Evolutionary conservation across 352 stramenopile genomes (phyloP), one percentile per base, ranked within the genome.

Genomic region (Blastocystis sp.): DNA sequence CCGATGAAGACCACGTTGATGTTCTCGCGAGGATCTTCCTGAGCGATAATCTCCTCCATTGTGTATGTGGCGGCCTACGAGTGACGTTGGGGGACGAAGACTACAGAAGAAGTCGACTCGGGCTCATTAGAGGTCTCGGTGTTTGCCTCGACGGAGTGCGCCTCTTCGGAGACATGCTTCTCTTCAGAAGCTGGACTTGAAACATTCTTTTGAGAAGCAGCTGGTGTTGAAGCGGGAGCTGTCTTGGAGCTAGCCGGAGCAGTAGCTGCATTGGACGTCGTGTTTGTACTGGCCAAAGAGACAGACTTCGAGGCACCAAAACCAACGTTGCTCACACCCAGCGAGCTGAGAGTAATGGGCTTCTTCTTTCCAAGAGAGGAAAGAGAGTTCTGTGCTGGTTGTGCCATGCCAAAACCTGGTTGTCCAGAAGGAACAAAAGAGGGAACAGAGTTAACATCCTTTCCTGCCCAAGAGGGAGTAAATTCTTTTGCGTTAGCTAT

Each of bases 1-100:
- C 97, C 97, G 90, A 99, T 99, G 87, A 99, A 98, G 63, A 99
- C 97, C 13, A 99, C 92, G 92, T 99, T 99, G 90, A 99, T 92
- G 91, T 99, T 96, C 90, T 98, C 96, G 59, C 96, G 94, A 37
- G 96, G 95, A 92, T 98, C 96, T 87, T 97, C 95, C 89, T 98
- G 53, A 3, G 47, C 94, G 13, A 92, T 91, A 37, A 95, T 91
- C 68, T 95, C 93, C 7, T 89, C 66, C 20, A 79, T 26, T 9
- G 78, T 55, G 37, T 66, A 89, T 18, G 47, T 53, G 8, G 53
- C 53, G n/a, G 56, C 53, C 78, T 89, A 89, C 24, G n/a, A 2
- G 43, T 89, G n/a, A 68, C 18, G 43, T 9, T 0, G 9, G 30
- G 16, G 3, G 20, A 76, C 6, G 13, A 26, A 41, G 8, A 11